These are phyloP conservation scores for Butyriboletus appendiculatus DNA, from an alignment of 1,284 basidiomycete species.

Conservation along the genomic window DNA sequence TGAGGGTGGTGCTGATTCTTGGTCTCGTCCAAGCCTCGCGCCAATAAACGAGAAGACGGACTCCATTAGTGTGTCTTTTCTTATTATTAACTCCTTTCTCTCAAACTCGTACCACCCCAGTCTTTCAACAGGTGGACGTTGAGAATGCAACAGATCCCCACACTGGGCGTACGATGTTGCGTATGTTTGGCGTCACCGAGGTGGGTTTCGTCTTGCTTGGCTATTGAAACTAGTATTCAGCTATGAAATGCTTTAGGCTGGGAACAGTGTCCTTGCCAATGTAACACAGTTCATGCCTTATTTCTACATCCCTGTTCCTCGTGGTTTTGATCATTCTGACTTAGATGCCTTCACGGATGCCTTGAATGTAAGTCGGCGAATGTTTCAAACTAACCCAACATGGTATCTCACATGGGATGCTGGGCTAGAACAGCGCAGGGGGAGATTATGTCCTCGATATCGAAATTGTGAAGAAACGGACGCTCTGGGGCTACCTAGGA, in stretches of 20 bases:
- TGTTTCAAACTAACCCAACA: neutral
- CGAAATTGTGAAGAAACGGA: constrained; percentile 68
- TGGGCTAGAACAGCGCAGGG: constrained; percentile 32
- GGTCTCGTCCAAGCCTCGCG: constrained; percentile 71
- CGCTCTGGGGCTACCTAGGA: constrained; percentile 85
- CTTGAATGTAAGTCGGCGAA: constrained; percentile 66
- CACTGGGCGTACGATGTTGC: constrained; percentile 53
- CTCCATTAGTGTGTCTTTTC: constrained; percentile 49
- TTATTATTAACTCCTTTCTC: neutral
- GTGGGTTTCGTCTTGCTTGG: constrained; percentile 37
- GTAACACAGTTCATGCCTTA: constrained; percentile 87
- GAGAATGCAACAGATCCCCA: constrained; percentile 64
- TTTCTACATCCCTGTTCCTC: constrained; percentile 86
- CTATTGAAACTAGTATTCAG: neutral
- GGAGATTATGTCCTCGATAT: constrained; percentile 52
- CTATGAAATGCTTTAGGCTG: constrained; percentile 48
- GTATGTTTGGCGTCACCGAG: constrained; percentile 90
- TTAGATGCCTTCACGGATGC: constrained; percentile 63
- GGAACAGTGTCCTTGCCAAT: constrained; percentile 85
- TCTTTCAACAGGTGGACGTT: constrained; percentile 94
- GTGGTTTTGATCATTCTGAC: constrained; percentile 76
- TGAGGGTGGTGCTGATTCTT: constrained; percentile 76
- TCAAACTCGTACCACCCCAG: constrained; percentile 37
- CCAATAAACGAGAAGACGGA: constrained; percentile 61
- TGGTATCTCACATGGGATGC: constrained; percentile 4